Evolutionary conservation across 345 rosid species (phyloP), one percentile per base, ranked within the genome.

Genomic region (Linum trigynum): DNA sequence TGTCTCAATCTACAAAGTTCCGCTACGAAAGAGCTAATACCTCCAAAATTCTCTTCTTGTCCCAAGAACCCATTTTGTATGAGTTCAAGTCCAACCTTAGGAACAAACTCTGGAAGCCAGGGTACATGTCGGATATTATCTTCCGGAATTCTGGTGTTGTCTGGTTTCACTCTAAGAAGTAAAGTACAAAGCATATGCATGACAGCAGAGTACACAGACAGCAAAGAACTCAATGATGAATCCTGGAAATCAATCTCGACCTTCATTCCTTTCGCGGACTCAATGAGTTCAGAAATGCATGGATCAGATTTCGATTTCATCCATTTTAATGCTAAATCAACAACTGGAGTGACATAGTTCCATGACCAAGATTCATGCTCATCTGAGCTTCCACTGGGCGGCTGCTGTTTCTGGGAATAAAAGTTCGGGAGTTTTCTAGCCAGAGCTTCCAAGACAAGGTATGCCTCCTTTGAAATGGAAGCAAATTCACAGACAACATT

Each of bases 21-120:
- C 51, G 71, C 76, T 64, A 85, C 60, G 51, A 89, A 84, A 39
- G 89, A 84, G 63, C 78, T 61, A 55, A 74, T 70, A 40, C 53
- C 71, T 66, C 77, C 69, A 69, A 73, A 38, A 70, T 67, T 73
- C 60, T 72, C 63, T 70, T 74, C 79, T 42, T 67, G 67, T 63
- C 80, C 78, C 71, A 86, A 82, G 73, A 87, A 74, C 50, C 80
- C 83, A 60, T 79, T 77, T 73, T 70, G 85, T 67, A 87, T 78
- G 64, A 89, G 77, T 79, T 78, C 82, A 55, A 89, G 84, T 69
- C 94, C 98, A 77, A 92, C 60, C 80, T 84, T 92, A 62, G 88
- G 88, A 78, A 87, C 94, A 82, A 92, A 87, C 71, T 84, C 90
- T 0, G 98, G 96, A 72, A 92, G 80, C 92, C 86, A 84, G 38